Conservation (phyloP, 2,329 filamentous ascomycete genomes). For the Ophiostoma ulmi region DNA sequence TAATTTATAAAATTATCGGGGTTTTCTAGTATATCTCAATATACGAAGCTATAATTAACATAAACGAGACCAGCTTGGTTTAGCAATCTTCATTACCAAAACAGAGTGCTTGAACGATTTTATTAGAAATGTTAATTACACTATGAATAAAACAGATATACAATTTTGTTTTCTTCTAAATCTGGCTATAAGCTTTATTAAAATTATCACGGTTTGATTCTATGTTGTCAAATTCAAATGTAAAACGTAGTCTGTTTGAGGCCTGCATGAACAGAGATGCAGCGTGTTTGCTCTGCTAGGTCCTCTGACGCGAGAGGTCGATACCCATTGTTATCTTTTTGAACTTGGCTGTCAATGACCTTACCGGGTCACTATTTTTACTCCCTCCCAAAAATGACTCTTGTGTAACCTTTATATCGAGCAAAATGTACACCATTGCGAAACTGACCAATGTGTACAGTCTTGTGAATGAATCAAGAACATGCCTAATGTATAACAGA, state of each 20-base stretch:
- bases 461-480: background rate
- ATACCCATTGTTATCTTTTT: slow-evolving; percentile 2
- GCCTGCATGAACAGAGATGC: slow-evolving; percentile 19
- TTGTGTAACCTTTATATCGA: background rate
- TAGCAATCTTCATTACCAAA: too few species aligned
- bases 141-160: too few species aligned
- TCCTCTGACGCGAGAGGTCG: background rate
- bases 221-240: slow-evolving; percentile 17
- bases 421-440: background rate
- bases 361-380: background rate
- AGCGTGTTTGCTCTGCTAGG: background rate
- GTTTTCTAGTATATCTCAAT: background rate
- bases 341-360: background rate
- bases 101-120: too few species aligned
- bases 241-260: slow-evolving; percentile 25
- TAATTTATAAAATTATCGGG: too few species aligned
- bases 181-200: too few species aligned
- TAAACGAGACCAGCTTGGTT: background rate
- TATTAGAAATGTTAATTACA: too few species aligned
- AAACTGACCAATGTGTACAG: background rate
- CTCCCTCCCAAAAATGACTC: background rate
- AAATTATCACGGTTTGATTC: too few species aligned
- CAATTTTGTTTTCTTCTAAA: too few species aligned
- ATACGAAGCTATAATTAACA: background rate
- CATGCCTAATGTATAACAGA: background rate